Evolutionary conservation across 305 asterid species (phyloP), one percentile per base, ranked within the genome.

Genomic region (Coffea humblotiana): DNA sequence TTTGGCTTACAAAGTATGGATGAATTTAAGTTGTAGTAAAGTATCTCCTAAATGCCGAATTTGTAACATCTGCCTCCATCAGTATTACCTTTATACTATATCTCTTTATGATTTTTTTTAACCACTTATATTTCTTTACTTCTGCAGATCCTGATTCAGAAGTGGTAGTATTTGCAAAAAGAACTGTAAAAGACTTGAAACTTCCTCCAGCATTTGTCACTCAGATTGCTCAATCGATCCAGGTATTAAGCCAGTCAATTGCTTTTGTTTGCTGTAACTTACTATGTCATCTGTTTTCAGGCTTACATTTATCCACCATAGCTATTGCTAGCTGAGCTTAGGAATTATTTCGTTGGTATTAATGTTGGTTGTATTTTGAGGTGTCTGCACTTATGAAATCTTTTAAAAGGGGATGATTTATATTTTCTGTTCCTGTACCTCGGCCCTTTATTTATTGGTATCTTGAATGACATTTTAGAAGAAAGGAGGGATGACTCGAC

Each of bases 181-280:
- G 96, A 87, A 95, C 97, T 54, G 97, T 90, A 79, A 95, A 90
- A 82, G 99, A 95, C 85, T 90, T 91, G 89, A 95, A 92, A 88
- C 94, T 95, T 84, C 97, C 97, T 68, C 97, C 97, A 76, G 94
- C 94, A 75, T 95, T 95, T 85, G 88, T 89, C 82, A 88, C 97
- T 47, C 99, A 93, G 90, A 95, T 95, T 49, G 91, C 97, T 83
- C 99, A 93, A 83, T 93, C 97, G 66, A 91, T 95, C 77, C 99
- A 95, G 83, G 99, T 95, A 90, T 51, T 75, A 54, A 75, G 63
- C 60, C 69, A 75, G 74, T 61, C 47, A 51, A 23, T 67, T 27
- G 0, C 48, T 45, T 35, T 83, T 21, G 7, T 37, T 67, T 56
- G 61, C 27, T 74, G 47, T 14, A 49, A 51, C 71, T 27, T 56